Base-by-base conservation (phyloP, 352 stramenopile genomes). In the Pythium aristosporum region DNA sequence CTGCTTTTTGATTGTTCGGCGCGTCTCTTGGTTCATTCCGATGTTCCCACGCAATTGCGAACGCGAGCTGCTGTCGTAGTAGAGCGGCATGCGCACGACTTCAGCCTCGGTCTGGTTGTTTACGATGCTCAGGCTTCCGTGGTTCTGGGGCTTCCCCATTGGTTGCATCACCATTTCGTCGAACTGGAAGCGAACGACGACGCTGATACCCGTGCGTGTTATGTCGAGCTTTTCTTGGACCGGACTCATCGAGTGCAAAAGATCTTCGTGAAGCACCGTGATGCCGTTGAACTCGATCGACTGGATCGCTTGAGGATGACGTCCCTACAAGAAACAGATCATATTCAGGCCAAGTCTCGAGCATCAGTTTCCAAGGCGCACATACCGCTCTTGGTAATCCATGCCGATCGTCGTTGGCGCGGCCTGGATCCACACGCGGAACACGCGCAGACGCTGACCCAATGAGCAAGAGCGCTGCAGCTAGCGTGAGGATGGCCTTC, bases 211-310 rank as follows among this genome's bases (percentile, higher is more conserved):
- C 8, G 49, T 39, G 0, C 36, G 41, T 3, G 57, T 49, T 6
- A 70, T 39, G 30, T 70, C 63, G 39, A 70, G 42, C 20, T 63
- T 70, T 30, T 70, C 57, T 41, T 70, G 50, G 2, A 65, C 49
- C 1, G 63, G 63, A 32, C 51, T 57, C 57, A 70, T 57, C 42
- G 63, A 63, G 42, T 70, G 63, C 16, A 62, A 23, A 12, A 70
- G 51, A 21, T 70, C 63, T 52, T 70, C 63, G 20, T 65, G 50
- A 13, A 65, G 57, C 18, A 70, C 63, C 2, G 44, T 51, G 44
- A 65, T 63, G 25, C 63, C 63, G 20, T 70, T 70, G 43, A 70
- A 65, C 44, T 70, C 63, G 51, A 70, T 70, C 16, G 57, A 65
- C 28, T 69, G 55, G 16, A 69, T 50, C 16, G 56, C 48, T 34